Evolutionary conservation across 2,329 filamentous ascomycete species (phyloP), one percentile per base, ranked within the genome.

Genomic region (Metarhizium robertsii): DNA sequence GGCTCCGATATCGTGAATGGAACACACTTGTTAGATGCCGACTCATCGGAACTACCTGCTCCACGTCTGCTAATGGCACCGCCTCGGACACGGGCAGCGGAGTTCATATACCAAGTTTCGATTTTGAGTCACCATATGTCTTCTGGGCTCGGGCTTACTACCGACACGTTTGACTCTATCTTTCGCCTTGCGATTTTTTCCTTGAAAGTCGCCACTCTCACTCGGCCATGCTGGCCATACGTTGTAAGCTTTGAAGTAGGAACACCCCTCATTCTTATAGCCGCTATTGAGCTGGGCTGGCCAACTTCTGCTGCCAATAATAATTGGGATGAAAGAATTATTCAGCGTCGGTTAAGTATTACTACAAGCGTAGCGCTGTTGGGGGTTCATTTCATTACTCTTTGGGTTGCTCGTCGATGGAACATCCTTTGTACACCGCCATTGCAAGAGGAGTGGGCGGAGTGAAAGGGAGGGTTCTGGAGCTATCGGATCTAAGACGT

Each of bases 191-290:
- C 69, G 1, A 62, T 92, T 1, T 92, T 95, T 62, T 67, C 86
- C 6, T 61, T 79, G 52, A 96, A 95, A 68, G 71, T 91, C 8
- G 71, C 79, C 13, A 82, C 83, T 0, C 70, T 94, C 10, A 77
- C 80, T 2, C 76, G 79, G 50, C 80, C 86, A 1, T 96, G 91
- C 67, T 83, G 83, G 66, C 90, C 90, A 0, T 84, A 85, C 56
- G 83, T 84, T 47, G 77, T 82, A n/a, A 85, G 79, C 48, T 74
- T 82, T 6, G 80, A 80, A 67, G 71, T 91, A 4, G 76, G 83
- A 4, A 84, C 86, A 61, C 83, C 87, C 3, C 73, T 95, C 2
- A 71, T 95, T 4, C 70, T 79, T 3, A 68, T 92, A 7, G 90
- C 89, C 8, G 82, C 80, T 1, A 62, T 90, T 13, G 89, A 92